Percentiles rank a stretch among this genome's conserved stretches.
phyloP scores from a whole-genome alignment of 768 basidiomycete genomes.

The Boletus pseudopeckii region DNA sequence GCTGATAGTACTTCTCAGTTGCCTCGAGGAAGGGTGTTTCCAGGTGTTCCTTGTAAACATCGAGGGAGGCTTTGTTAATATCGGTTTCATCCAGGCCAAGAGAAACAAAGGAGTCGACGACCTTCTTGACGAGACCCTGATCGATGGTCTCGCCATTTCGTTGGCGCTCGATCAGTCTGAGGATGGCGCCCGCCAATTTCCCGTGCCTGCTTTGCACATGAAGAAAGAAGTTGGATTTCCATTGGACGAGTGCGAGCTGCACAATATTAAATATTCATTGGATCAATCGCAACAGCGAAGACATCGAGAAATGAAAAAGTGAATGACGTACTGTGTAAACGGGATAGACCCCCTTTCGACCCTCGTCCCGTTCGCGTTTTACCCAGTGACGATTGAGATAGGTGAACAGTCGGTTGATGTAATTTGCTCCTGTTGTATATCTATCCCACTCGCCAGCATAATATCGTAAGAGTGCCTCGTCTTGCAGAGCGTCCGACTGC shows the following conservation, averaged over 20 bases:
- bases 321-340: slow-evolving; percentile 81
- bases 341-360: slow-evolving; percentile 88
- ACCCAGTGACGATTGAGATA: slow-evolving; percentile 99
- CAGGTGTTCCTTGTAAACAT: slow-evolving; percentile 90
- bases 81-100: slow-evolving; percentile 92
- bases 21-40: slow-evolving; percentile 85
- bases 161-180: slow-evolving; percentile 89
- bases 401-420: slow-evolving; percentile 95
- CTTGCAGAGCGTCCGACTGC: slow-evolving; percentile 77
- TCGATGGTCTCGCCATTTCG: slow-evolving; percentile 94
- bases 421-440: slow-evolving; percentile 95
- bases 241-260: slow-evolving; percentile 91
- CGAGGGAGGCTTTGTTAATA: slow-evolving; percentile 87
- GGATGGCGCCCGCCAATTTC: slow-evolving; percentile 83
- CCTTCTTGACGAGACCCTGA: slow-evolving; percentile 88
- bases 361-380: slow-evolving; percentile 95
- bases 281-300: not conserved
- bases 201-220: slow-evolving; percentile 79
- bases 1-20: slow-evolving; percentile 88
- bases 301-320: not conserved
- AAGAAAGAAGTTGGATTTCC: slow-evolving; percentile 89
- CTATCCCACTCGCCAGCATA: slow-evolving; percentile 94
- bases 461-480: slow-evolving; percentile 84
- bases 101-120: slow-evolving; percentile 92
- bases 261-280: not conserved